These are phyloP conservation scores for Drosera capensis DNA, from an alignment of 148 eudicot genomes.

Conservation along the genomic window DNA sequence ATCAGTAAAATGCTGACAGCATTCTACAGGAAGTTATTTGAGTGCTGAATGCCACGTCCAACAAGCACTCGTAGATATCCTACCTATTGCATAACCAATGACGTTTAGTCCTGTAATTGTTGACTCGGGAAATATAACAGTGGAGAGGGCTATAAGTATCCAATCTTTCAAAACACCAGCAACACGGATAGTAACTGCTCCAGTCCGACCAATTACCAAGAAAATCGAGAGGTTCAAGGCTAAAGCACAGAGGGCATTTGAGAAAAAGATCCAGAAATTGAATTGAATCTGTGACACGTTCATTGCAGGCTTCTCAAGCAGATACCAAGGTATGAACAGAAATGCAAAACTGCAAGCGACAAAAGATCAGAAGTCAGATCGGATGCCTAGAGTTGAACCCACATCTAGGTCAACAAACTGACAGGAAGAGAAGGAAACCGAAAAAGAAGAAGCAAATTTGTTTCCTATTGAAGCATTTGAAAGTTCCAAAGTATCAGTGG, in stretches of 20 bases:
- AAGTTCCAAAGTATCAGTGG: background rate
- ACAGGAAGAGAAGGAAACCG: background rate
- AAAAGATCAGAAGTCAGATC: background rate
- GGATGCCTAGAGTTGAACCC: background rate
- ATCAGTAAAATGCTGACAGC: background rate
- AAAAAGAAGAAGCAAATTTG: background rate
- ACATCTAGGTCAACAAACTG: background rate
- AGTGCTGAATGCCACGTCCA: no score
- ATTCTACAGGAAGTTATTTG: background rate
- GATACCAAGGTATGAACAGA: conserved; percentile 82
- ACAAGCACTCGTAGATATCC: no score
- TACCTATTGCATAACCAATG: conserved; percentile 86
- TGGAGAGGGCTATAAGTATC: conserved; percentile 89
- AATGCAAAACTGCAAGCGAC: conserved; percentile 39
- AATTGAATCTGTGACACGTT: conserved; percentile 68
- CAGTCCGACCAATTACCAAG: conserved; percentile 83
- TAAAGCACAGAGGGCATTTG: conserved; percentile 73
- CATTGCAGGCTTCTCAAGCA: conserved; percentile 77
- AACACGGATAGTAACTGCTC: conserved; percentile 84
- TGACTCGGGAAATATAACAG: conserved; percentile 78
- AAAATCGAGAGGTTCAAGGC: conserved; percentile 91
- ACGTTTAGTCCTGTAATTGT: conserved; percentile 71
- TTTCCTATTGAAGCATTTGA: background rate
- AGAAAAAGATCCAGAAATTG: conserved; percentile 88
- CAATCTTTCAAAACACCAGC: conserved; percentile 92